Conservation (phyloP, 2,329 filamentous ascomycete species). For the Xylaria sp. region DNA sequence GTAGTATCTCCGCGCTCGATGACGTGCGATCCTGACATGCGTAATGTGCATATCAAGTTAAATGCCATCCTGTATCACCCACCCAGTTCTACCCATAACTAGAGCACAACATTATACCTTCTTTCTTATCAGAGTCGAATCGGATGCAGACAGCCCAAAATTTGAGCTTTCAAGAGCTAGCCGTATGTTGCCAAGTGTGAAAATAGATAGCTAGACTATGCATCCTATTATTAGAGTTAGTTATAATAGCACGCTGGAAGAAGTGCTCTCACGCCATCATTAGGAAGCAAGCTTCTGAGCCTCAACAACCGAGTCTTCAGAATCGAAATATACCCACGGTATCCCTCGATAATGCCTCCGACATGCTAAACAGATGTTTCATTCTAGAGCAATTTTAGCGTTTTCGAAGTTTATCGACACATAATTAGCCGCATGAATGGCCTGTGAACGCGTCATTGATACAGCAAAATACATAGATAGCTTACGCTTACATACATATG, state of each 20-base stretch:
- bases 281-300: background rate
- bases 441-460: slow-evolving; percentile 2
- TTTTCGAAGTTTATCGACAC: background rate
- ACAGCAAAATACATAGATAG: background rate
- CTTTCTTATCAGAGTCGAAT: background rate
- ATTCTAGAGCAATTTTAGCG: background rate
- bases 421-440: background rate
- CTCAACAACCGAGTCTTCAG: too few relatives aligned
- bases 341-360: background rate
- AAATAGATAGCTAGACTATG: background rate
- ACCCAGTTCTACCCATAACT: background rate
- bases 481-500: background rate
- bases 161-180: background rate
- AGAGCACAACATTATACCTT: background rate
- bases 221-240: background rate
- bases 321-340: too few relatives aligned
- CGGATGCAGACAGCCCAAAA: background rate
- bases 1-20: slow-evolving; percentile 1
- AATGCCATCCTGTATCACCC: background rate
- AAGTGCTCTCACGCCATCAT: too few relatives aligned
- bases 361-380: background rate
- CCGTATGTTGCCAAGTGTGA: background rate
- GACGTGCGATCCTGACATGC: slow-evolving; percentile 1
- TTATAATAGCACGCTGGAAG: background rate
- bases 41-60: background rate